Base-by-base conservation (phyloP, 441 rosid genomes). In the Daphne laureola region DNA sequence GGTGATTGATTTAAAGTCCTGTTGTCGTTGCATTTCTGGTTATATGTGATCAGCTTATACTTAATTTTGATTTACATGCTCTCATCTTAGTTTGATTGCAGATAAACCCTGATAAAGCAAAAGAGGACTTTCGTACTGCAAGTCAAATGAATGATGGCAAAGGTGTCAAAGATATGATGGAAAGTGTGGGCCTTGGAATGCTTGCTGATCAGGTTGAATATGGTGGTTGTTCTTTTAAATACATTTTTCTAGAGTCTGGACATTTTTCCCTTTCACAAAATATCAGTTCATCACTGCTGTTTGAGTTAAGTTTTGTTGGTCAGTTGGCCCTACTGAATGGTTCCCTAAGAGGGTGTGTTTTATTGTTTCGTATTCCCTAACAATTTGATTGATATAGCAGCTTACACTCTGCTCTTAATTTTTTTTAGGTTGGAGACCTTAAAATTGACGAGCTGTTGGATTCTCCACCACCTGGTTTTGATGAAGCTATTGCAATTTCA, bases 181-280 rank as follows among this genome's bases (percentile, higher is more conserved):
- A 78, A 49, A 80, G 82, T 65, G 77, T 86, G 92, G 95, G 97
- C 69, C 84, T 86, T 4, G 92, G 92, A 45, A 76, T 72, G 84
- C 77, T 86, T 47, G 83, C 77, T 8, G 74, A 84, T 49, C 83
- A 80, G 90, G 95, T 89, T 54, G 57, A 53, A 9, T 9, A 31
- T 31, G 38, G 9, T 9, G 11, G 11, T 5, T 31, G 38, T 7
- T 7, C 38, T 31, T 31, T 31, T 31, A 31, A 31, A 31, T 31
- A 31, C 38, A 1, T 5, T 31, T 9, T 5, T 31, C 38, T 31
- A 31, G 38, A 6, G 38, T 9, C 38, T 31, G 38, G 38, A 31
- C 38, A 31, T 31, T 31, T 31, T 31, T 31, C 38, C 11, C 11
- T 9, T 31, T 31, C 38, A 31, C 4, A 31, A 7, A 4, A 31